Evolutionary conservation across 2,329 filamentous ascomycete species (phyloP).

Genomic region (Apiospora malaysiana): DNA sequence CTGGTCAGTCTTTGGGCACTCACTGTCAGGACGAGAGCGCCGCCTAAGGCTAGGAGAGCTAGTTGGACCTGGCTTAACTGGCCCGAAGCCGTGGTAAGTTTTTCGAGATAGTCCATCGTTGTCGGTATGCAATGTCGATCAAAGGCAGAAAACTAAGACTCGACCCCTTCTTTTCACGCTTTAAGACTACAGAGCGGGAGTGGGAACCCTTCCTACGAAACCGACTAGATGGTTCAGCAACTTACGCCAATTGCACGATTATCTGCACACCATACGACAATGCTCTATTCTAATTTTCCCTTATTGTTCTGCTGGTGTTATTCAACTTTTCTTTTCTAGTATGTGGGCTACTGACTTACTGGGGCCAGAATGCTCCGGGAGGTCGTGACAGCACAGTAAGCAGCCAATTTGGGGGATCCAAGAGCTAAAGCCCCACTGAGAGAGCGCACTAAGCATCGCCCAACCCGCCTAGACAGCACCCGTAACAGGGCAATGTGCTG

Average conservation of each 20-base stretch:
- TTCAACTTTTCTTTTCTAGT: background rate
- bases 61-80: background rate
- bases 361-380: background rate
- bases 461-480: background rate
- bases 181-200: background rate
- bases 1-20: background rate
- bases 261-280: background rate
- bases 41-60: background rate
- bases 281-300: background rate
- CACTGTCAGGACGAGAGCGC: background rate
- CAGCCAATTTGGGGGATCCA: background rate
- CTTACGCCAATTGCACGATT: background rate
- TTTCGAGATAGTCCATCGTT: background rate
- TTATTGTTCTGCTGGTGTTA: background rate
- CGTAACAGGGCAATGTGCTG: too few species aligned
- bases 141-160: background rate
- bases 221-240: background rate
- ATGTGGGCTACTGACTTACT: conserved; percentile 8
- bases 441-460: conserved; percentile 9
- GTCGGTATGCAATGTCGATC: background rate
- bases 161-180: background rate
- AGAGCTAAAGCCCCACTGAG: background rate
- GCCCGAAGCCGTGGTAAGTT: background rate
- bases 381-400: conserved; percentile 7
- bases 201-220: background rate